Conservation (phyloP, 2,329 filamentous ascomycete genomes). For the Westerdykella sp. region DNA sequence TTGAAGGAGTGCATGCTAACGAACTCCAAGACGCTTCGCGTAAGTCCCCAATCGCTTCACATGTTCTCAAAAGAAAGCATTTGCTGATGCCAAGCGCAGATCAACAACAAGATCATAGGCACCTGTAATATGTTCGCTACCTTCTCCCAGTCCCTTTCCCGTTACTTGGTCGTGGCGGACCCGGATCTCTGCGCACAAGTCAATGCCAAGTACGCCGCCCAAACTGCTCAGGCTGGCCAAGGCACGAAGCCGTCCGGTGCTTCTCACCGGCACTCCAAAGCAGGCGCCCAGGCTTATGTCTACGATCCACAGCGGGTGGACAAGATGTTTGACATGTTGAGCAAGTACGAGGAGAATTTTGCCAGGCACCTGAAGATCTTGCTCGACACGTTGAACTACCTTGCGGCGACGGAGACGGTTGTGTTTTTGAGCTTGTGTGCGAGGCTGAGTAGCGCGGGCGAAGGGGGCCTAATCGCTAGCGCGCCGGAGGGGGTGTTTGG, state of each 20-base stretch:
- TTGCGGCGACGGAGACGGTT: constrained; percentile 94
- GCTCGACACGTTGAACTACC: constrained; percentile 91
- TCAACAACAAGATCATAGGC: constrained; percentile 94
- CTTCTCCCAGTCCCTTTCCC: constrained; percentile 79
- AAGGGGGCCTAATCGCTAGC: constrained; percentile 46
- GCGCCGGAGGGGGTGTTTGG: constrained; percentile 11
- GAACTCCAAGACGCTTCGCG: constrained; percentile 86
- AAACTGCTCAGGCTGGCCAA: constrained; percentile 47
- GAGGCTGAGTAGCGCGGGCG: constrained; percentile 71
- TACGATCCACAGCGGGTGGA: constrained; percentile 58
- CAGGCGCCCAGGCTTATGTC: constrained; percentile 34
- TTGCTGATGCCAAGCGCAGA: constrained; percentile 49
- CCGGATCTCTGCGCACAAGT: constrained; percentile 61
- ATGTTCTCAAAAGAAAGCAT: not conserved
- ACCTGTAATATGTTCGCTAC: constrained; percentile 91
- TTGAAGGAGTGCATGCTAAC: constrained; percentile 99
- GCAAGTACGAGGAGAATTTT: constrained; percentile 91
- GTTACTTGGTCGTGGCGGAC: constrained; percentile 77
- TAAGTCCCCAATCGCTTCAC: constrained; percentile 42
- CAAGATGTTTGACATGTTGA: constrained; percentile 79
- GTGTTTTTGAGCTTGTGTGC: constrained; percentile 85
- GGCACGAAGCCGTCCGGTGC: constrained; percentile 11
- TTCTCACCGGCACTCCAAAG: constrained; percentile 15
- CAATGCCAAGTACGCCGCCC: constrained; percentile 46
- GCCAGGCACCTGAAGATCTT: constrained; percentile 86